A percentile compares a stretch with the other conserved stretches of the same genome.
Evolutionary conservation across 257 asterid genomes (phyloP).

Genomic region (Cinchona pubescens): DNA sequence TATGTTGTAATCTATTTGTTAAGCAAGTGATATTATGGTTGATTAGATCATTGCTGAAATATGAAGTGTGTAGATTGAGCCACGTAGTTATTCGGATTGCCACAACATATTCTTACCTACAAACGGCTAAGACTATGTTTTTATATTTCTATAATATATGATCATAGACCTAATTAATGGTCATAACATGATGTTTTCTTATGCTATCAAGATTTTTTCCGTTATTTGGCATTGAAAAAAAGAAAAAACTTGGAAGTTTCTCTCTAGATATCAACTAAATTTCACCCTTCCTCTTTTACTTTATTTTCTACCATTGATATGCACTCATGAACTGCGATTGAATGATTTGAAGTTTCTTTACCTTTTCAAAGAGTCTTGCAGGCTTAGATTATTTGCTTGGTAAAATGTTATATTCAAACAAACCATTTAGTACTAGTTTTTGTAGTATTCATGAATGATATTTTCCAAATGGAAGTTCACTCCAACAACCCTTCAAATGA

Average conservation of each 20-base stretch:
- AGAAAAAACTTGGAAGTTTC: not conserved
- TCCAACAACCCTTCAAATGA: too few relatives aligned
- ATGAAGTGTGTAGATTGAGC: conserved; percentile 25
- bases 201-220: not conserved
- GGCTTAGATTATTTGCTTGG: not conserved
- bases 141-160: not conserved
- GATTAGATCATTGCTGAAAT: conserved; percentile 16
- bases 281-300: too few relatives aligned
- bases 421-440: too few relatives aligned
- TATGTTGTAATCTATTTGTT: conserved; percentile 25
- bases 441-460: too few relatives aligned
- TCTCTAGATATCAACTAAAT: not conserved
- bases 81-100: conserved; percentile 33
- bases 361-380: not conserved
- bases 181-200: not conserved
- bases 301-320: too few relatives aligned
- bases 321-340: too few relatives aligned
- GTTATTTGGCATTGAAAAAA: not conserved
- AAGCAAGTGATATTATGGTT: conserved; percentile 19
- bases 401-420: too few relatives aligned
- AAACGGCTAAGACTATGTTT: not conserved
- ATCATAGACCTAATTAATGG: not conserved
- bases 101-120: conserved; percentile 3
- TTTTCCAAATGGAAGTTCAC: too few relatives aligned
- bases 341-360: not conserved